phyloP scores from a whole-genome alignment of 2,329 filamentous ascomycete species.

The Aspergillus piperis region DNA sequence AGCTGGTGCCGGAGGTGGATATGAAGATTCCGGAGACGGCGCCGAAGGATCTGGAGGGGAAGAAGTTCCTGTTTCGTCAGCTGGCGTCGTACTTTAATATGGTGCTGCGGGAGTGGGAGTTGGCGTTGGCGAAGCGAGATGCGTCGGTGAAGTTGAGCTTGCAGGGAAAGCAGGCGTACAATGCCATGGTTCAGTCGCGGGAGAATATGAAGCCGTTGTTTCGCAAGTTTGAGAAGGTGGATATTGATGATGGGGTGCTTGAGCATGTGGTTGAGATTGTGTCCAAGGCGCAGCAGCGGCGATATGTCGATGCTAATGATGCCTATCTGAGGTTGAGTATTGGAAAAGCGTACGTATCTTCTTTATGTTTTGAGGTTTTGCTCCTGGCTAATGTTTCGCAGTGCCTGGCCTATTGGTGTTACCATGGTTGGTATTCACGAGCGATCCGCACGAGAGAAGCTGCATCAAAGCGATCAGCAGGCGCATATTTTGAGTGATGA shows the following conservation, averaged over 20 bases:
- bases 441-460: conserved; percentile 88
- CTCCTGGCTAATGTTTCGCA: conserved; percentile 28
- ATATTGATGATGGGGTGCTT: conserved; percentile 76
- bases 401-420: conserved; percentile 96
- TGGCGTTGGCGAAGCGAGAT: conserved; percentile 66
- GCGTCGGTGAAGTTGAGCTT: conserved; percentile 67
- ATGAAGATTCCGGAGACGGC: conserved; percentile 76
- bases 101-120: conserved; percentile 85
- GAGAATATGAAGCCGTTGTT: conserved; percentile 90
- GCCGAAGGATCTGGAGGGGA: conserved; percentile 64
- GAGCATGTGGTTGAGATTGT: conserved; percentile 89
- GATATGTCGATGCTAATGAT: conserved; percentile 96
- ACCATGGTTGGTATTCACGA: conserved; percentile 99
- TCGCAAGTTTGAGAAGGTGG: conserved; percentile 79
- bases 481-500: conserved; percentile 98
- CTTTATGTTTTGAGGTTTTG: neutral
- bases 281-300: conserved; percentile 80
- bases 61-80: conserved; percentile 77
- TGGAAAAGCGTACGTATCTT: conserved; percentile 68
- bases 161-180: conserved; percentile 77
- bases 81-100: conserved; percentile 95
- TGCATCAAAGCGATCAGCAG: conserved; percentile 75
- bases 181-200: conserved; percentile 81
- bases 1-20: conserved; percentile 77
- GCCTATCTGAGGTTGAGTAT: conserved; percentile 92